Conservation (phyloP, 2,329 filamentous ascomycete genomes). For the Chaetomiaceae sp. region DNA sequence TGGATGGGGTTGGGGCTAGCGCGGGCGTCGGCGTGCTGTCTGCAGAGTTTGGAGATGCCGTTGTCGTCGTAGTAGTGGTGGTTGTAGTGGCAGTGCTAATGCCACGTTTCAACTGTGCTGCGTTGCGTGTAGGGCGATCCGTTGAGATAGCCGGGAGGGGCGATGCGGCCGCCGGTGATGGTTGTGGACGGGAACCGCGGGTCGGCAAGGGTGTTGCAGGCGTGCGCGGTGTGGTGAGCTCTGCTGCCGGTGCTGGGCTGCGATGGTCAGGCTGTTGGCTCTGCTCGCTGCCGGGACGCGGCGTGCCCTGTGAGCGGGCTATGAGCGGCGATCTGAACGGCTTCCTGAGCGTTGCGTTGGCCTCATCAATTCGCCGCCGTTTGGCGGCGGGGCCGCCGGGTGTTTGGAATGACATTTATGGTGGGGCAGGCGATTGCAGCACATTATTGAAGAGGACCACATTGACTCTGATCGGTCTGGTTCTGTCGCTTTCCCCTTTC, state of each 20-base stretch:
- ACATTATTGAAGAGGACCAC: conserved; percentile 3
- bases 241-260: not conserved
- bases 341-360: conserved; percentile 54
- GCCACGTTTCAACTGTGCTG: too few species aligned
- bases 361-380: conserved; percentile 55
- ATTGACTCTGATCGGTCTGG: too few species aligned
- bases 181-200: not conserved
- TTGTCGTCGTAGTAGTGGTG: too few species aligned
- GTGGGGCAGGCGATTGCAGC: not conserved
- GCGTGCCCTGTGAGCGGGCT: conserved; percentile 10
- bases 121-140: too few species aligned
- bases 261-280: not conserved
- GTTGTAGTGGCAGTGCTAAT: too few species aligned
- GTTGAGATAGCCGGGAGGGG: too few species aligned
- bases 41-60: too few species aligned
- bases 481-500: too few species aligned
- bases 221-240: not conserved
- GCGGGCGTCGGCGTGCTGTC: too few species aligned
- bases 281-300: not conserved
- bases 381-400: conserved; percentile 41
- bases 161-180: not conserved
- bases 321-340: conserved; percentile 62
- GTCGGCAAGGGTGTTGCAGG: not conserved
- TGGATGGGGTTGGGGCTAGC: too few species aligned
- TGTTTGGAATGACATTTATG: conserved; percentile 37